These are phyloP conservation scores for Linnemannia zychae DNA, from an alignment of 192 early-diverging fungal genomes.

Conservation along the genomic window DNA sequence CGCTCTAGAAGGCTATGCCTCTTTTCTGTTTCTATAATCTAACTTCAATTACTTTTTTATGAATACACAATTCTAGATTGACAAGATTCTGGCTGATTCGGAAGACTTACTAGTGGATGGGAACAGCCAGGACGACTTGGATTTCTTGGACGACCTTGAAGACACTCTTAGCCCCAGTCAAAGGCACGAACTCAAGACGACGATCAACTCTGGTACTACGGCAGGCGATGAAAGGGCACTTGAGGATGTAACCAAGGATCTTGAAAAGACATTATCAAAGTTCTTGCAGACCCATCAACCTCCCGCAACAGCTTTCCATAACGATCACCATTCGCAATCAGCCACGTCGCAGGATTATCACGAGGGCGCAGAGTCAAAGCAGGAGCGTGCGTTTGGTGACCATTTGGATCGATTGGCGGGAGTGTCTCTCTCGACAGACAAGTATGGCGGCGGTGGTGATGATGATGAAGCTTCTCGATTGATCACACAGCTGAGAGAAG, in stretches of 20 bases:
- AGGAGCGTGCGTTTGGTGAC: conserved; percentile 24
- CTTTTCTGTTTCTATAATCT: neutral
- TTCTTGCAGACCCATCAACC: conserved; percentile 44
- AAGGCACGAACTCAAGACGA: conserved; percentile 14
- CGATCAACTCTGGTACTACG: neutral
- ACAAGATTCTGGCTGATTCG: conserved; percentile 44
- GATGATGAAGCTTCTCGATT: conserved; percentile 24
- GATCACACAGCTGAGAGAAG: conserved; percentile 24
- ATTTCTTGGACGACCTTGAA: conserved; percentile 36
- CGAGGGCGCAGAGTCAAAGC: neutral
- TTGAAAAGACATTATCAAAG: conserved; percentile 46
- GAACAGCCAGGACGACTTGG: conserved; percentile 29
- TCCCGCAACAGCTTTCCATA: neutral
- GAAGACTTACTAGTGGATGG: conserved; percentile 32
- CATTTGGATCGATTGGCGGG: conserved; percentile 32
- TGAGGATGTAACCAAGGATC: conserved; percentile 21
- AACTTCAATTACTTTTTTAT: neutral
- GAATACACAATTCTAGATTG: conserved; percentile 25
- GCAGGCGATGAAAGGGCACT: conserved; percentile 16
- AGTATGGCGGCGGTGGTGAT: neutral
- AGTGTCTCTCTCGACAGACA: neutral
- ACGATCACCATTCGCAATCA: neutral
- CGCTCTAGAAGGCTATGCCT: neutral
- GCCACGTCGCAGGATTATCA: neutral
- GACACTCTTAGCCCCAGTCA: conserved; percentile 4